Base-by-base conservation (phyloP, 805 yeast species). In the Starmerella vitae region DNA sequence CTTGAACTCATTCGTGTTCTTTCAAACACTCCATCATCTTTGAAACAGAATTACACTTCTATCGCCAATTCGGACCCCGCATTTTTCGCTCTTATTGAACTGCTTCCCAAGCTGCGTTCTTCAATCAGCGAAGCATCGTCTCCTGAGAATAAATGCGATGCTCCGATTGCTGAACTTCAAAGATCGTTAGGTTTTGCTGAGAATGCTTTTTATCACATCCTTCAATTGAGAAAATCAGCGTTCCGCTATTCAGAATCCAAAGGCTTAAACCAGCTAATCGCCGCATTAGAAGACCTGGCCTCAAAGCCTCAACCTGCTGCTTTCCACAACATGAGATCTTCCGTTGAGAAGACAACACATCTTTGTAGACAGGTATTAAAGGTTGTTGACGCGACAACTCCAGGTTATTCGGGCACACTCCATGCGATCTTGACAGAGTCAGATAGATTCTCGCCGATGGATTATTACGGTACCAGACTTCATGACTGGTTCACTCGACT, bases 111-210 rank as follows among this genome's bases (percentile, higher is more conserved):
- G 33, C 61, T 88, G 41, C 69, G 94, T 51, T 69, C 76, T 15
- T 62, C 81, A 2, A 74, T 77, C 9, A 58, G 73, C 2, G 64
- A 65, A 12, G 71, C 76, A 12, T 22, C 29, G 12, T 25, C 27
- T 20, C 33, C 19, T 4, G 26, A 32, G 1, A 70, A 76, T 7
- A 20, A 19, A 7, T 78, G 73, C 6, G 96, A 84, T 50, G 74
- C 82, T 19, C 91, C 95, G 3, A 69, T 68, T 12, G 63, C 70
- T 2, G 93, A 80, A 54, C 70, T 81, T 22, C 79, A 74, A 44
- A 77, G 76, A 47, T 93, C 85, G 28, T 63, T 84, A 50, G 84
- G 85, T 7, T 74, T 76, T 7, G 63, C 74, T 2, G 96, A 88
- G 51, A 77, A 83, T 55, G 55, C 83, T 36, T 56, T 85, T 3